Conservation (phyloP, 257 asterid species). For the Penstemon eatonii region DNA sequence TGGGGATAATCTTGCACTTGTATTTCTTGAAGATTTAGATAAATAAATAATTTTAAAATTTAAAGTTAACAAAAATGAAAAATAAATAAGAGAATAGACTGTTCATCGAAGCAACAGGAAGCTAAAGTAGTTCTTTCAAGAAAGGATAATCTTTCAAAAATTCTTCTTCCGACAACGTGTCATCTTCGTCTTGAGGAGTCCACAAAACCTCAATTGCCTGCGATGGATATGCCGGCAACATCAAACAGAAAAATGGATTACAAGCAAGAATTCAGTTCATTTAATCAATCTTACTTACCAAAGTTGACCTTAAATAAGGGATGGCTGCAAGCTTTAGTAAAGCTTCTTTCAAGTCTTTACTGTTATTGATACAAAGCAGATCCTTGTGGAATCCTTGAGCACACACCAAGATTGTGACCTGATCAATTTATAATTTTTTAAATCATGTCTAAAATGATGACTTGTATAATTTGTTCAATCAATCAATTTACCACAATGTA, state of each 20-base stretch:
- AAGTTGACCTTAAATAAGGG: slow-evolving; percentile 62
- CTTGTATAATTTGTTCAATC: not conserved
- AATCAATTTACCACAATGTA: slow-evolving; percentile 75
- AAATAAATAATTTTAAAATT: no score
- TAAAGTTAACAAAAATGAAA: no score
- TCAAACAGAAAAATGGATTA: not conserved
- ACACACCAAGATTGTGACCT: slow-evolving; percentile 93
- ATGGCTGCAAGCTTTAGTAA: slow-evolving; percentile 83
- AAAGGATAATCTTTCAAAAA: slow-evolving; percentile 51
- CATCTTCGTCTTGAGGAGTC: slow-evolving; percentile 86
- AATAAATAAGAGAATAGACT: no score
- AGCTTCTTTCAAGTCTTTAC: slow-evolving; percentile 79
- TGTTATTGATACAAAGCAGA: slow-evolving; percentile 67
- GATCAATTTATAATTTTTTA: slow-evolving; percentile 11
- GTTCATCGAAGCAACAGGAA: no score
- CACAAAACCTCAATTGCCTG: slow-evolving; percentile 96
- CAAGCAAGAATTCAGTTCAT: slow-evolving; percentile 8
- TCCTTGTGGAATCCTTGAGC: slow-evolving; percentile 71
- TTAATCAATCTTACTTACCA: slow-evolving; percentile 36
- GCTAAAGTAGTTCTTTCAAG: slow-evolving; percentile 52
- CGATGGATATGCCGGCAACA: not conserved
- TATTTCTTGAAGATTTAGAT: no score
- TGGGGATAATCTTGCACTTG: slow-evolving; percentile 14
- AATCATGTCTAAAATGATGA: not conserved
- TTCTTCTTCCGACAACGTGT: no score